phyloP scores from a whole-genome alignment of 495 filamentous ascomycete species.

The Parathielavia hyrcaniae region DNA sequence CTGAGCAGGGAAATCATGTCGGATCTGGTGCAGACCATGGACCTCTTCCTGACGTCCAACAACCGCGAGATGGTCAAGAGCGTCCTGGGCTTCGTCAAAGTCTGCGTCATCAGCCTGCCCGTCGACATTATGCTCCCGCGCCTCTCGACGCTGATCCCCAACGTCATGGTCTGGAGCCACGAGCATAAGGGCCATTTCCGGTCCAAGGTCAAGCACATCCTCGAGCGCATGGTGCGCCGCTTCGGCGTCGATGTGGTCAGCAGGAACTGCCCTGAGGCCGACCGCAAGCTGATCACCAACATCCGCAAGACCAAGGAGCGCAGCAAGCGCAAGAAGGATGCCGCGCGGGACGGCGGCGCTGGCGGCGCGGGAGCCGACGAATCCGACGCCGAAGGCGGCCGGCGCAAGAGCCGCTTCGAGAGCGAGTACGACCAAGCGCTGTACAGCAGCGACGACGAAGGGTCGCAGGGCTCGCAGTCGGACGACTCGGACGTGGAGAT shows the following conservation, averaged over 20 bases:
- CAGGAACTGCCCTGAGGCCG: constrained; percentile 68
- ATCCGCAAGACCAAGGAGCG: constrained; percentile 90
- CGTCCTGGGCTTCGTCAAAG: constrained; percentile 93
- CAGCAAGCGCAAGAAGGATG: constrained; percentile 76
- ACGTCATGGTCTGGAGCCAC: constrained; percentile 90
- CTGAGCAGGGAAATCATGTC: constrained; percentile 50
- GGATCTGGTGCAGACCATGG: constrained; percentile 85
- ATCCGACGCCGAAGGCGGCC: constrained; percentile 42
- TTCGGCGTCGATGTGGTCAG: constrained; percentile 79
- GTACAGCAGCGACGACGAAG: constrained; percentile 63
- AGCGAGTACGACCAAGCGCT: constrained; percentile 93
- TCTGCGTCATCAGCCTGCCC: constrained; percentile 79
- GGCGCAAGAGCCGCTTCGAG: constrained; percentile 60
- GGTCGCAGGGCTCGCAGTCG: constrained; percentile 41
- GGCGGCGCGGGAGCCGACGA: constrained; percentile 35
- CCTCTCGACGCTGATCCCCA: constrained; percentile 69
- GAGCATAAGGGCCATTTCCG: constrained; percentile 96
- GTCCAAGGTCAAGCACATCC: constrained; percentile 93
- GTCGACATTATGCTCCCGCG: constrained; percentile 66
- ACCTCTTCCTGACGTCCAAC: constrained; percentile 87
- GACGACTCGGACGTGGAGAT: constrained; percentile 60
- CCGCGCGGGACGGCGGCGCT: constrained; percentile 46
- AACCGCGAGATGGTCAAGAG: constrained; percentile 93
- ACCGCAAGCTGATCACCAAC: constrained; percentile 83
- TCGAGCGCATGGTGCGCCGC: constrained; percentile 84